Conservation (phyloP, 306 rosid species). For the Vigna hirtella region DNA sequence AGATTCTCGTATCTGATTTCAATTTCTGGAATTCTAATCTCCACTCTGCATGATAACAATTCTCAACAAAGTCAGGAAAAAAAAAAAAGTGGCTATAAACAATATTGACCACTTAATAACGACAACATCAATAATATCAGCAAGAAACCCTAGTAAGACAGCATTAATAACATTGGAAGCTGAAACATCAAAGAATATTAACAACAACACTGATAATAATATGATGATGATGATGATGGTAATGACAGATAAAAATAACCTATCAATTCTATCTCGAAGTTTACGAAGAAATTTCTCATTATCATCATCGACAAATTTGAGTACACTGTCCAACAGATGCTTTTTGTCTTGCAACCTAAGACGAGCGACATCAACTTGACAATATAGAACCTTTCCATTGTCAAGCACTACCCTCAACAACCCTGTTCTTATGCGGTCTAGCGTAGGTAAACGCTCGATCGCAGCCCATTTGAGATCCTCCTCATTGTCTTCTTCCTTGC, state of each 20-base stretch:
- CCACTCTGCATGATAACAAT: conserved; percentile 51
- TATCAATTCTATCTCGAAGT: conserved; percentile 56
- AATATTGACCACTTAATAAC: neutral
- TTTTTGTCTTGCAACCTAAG: conserved; percentile 62
- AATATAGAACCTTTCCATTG: conserved; percentile 49
- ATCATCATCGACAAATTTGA: conserved; percentile 62
- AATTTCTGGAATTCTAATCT: conserved; percentile 64
- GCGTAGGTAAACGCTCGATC: conserved; percentile 68
- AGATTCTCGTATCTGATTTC: conserved; percentile 65
- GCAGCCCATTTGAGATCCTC: conserved; percentile 78
- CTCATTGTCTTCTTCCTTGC: conserved; percentile 53
- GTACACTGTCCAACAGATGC: conserved; percentile 58
- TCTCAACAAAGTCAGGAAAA: neutral
- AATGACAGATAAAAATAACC: conserved; percentile 33
- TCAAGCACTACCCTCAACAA: conserved; percentile 51
- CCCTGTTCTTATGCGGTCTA: conserved; percentile 66
- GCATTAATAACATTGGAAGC: too few relatives aligned
- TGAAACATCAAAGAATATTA: too few relatives aligned
- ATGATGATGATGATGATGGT: too few relatives aligned
- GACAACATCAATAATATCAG: neutral
- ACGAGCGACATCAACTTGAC: conserved; percentile 56
- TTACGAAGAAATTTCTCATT: conserved; percentile 60
- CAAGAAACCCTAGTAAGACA: too few relatives aligned
- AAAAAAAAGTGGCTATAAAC: neutral
- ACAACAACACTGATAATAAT: too few relatives aligned